Evolutionary conservation across 2,329 filamentous ascomycete genomes (phyloP), one percentile per base, ranked within the genome.

Genomic region (Aspergillus piperis): DNA sequence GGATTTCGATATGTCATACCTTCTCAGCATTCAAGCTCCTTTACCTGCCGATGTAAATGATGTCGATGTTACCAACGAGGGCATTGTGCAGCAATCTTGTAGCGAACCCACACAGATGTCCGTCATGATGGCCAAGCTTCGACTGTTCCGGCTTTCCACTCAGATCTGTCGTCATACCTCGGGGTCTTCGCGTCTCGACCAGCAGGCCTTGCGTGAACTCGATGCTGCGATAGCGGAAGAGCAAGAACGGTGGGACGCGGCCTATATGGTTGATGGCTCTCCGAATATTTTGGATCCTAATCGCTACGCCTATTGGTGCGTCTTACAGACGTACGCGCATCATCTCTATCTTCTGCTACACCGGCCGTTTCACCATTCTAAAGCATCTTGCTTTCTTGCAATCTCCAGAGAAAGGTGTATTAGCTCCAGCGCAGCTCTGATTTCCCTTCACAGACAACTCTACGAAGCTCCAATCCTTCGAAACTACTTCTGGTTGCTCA

Each of bases 21-120:
- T 60, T 5, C 52, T 50, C 5, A 25, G 70, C 38, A 60, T 72
- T 11, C 60, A 64, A 17, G 38, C 65, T 30, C 57, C 55, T 3
- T 38, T 68, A 32, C 69, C 67, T 1, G 64, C 70, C 1, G 64
- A 72, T 49, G 63, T 71, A 23, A 68, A 73, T 56, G 68, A 72
- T 54, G 32, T 50, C 6, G 62, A 68, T 38, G 67, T 70, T 23
- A 57, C 41, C 5, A 21, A 55, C 1, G 48, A 64, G 5, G 48
- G 32, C 2, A 63, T 67, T 23, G 30, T 44, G 3, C 42, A 52
- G 1, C 54, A 65, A 4, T 64, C 62, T 13, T 6, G 32, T 4
- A 63, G 57, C 39, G 19, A 64, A 17, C 69, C 70, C 0, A 73
- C 72, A 1, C 70, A 75, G 47, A 73, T 75, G 72, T 69, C 72